phyloP scores from a whole-genome alignment of 2,329 filamentous ascomycete species.

The Uncinocarpus reesii region DNA sequence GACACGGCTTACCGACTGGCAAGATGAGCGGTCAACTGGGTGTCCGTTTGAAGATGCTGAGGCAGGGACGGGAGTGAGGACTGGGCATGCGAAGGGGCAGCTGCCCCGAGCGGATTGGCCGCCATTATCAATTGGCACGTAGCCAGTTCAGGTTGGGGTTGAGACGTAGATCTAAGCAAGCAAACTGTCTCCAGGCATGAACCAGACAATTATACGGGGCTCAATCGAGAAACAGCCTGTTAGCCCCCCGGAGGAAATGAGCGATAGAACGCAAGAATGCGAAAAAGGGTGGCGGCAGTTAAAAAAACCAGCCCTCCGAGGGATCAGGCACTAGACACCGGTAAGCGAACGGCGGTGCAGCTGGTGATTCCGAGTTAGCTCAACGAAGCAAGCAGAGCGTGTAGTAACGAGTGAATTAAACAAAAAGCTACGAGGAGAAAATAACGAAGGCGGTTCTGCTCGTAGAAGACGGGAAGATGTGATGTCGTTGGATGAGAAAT shows the following conservation, averaged over 20 bases:
- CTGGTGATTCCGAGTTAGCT: not conserved
- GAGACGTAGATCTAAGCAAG: not conserved
- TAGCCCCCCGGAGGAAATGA: not conserved
- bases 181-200: not conserved
- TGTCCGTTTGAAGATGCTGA: constrained; percentile 50
- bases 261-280: not conserved
- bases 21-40: constrained; percentile 43
- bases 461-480: not conserved
- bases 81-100: constrained; percentile 56
- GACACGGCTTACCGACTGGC: constrained; percentile 43
- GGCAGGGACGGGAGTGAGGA: constrained; percentile 81
- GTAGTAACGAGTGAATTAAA: constrained; percentile 8
- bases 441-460: not conserved
- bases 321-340: not conserved
- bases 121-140: constrained; percentile 28
- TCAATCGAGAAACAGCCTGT: not conserved
- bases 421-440: not conserved
- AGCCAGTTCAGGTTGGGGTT: not conserved
- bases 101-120: constrained; percentile 30
- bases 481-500: constrained; percentile 6
- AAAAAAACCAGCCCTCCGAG: no score
- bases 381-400: not conserved
- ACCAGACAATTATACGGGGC: not conserved
- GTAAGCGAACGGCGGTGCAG: not conserved
- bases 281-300: not conserved